Conservation (phyloP, 75 land plant species). For the Larix kaempferi region DNA sequence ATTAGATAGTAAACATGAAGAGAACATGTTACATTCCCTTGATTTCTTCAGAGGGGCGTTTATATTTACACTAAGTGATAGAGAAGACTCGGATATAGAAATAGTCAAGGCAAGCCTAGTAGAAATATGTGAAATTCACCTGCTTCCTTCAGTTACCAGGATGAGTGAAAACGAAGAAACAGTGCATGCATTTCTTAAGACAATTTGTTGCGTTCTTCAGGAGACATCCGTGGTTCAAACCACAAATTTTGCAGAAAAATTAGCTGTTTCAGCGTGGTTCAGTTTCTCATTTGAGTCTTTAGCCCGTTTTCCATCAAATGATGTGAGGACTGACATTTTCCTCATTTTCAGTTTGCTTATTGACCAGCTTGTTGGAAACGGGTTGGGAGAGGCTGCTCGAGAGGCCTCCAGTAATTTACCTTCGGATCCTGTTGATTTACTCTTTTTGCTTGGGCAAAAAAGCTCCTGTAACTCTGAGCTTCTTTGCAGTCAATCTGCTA, state of each 20-base stretch:
- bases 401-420: conserved; percentile 48
- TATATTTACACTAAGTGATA: conserved; percentile 20
- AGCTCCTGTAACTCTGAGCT: conserved; percentile 34
- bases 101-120: conserved; percentile 28
- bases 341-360: conserved; percentile 55
- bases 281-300: conserved; percentile 60
- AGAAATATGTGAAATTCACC: conserved; percentile 35
- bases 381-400: conserved; percentile 43
- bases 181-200: conserved; percentile 45
- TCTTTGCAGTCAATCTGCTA: conserved; percentile 57
- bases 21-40: conserved; percentile 36
- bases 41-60: conserved; percentile 63
- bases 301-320: conserved; percentile 59
- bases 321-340: conserved; percentile 49
- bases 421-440: conserved; percentile 66
- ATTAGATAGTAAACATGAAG: conserved; percentile 14
- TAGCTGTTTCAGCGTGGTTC: conserved; percentile 64
- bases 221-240: conserved; percentile 22
- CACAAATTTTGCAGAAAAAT: conserved; percentile 32
- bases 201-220: conserved; percentile 48
- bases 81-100: neutral
- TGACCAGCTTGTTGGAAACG: conserved; percentile 47
- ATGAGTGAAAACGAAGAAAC: conserved; percentile 54
- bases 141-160: conserved; percentile 53
- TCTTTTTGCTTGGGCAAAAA: conserved; percentile 66